Percentiles rank a stretch among this genome's conserved stretches.
These are phyloP conservation scores for Fraxinus excelsior DNA, from an alignment of 257 asterid genomes.

Conservation along the genomic window DNA sequence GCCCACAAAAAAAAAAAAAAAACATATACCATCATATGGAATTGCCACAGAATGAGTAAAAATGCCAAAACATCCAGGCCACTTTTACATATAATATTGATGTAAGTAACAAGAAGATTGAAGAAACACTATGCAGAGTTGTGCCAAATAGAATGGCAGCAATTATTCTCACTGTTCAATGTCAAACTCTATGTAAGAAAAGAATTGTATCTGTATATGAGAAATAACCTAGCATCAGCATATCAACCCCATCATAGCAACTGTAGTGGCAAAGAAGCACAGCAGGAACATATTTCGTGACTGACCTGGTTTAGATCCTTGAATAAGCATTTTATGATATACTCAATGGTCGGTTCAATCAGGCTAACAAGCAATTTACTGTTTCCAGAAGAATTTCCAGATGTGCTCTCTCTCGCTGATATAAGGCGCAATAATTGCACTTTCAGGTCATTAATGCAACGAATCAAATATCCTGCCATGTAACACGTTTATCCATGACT, in stretches of 20 bases:
- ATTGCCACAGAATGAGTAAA: constrained; percentile 3
- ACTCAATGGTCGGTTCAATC: constrained; percentile 79
- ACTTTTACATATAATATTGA: not conserved
- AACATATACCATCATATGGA: not conserved
- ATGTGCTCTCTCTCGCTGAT: constrained; percentile 38
- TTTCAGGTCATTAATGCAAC: constrained; percentile 72
- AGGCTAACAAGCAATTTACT: constrained; percentile 47
- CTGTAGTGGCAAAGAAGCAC: constrained; percentile 26
- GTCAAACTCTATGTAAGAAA: constrained; percentile 9
- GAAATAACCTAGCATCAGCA: constrained; percentile 11
- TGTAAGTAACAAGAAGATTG: not conserved
- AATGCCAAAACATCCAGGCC: not conserved
- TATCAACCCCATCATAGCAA: constrained; percentile 24
- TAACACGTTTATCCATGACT: constrained; percentile 31
- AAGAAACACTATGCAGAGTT: not conserved
- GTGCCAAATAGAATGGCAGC: not conserved
- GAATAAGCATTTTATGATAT: constrained; percentile 60
- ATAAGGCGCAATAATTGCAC: constrained; percentile 43
- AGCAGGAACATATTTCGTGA: constrained; percentile 17
- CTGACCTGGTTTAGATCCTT: constrained; percentile 69
- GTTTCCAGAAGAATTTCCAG: constrained; percentile 44
- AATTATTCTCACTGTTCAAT: constrained; percentile 4
- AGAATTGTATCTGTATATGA: constrained; percentile 5
- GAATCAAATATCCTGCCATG: constrained; percentile 63
- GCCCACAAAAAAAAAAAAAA: not conserved